Base-by-base conservation (phyloP, 805 yeast genomes). In the Candida saitoana region DNA sequence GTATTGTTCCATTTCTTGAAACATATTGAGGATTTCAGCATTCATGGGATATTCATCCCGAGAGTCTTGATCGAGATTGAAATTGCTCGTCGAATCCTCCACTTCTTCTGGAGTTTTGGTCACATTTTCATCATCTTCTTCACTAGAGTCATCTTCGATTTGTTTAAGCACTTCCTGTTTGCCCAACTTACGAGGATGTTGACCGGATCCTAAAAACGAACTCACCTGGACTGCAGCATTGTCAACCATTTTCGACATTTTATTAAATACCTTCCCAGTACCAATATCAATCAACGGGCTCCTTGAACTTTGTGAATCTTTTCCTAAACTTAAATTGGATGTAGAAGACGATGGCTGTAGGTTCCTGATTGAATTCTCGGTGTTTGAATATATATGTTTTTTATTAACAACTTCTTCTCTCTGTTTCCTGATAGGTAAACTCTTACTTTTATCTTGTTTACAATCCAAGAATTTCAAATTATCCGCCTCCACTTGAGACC, bases 1-100 rank as follows among this genome's bases (percentile, higher is more conserved):
- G 36, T 64, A 65, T 9, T 51, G 59, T 30, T 55, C 51, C 35
- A 64, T 58, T 40, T 63, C 69, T 19, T 47, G 39, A 32, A 58
- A 44, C 4, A 57, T 54, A 4, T 49, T 49, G 22, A 47, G 40
- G 12, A 50, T 36, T 24, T 52, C 48, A 14, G 19, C 32, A 36
- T 16, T 18, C 25, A 22, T n/a, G 34, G 34, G 33, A 27, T 38
- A 18, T 42, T 32, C 15, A 17, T 17, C 17, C 11, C 12, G 36
- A 18, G 8, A 18, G 11, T 36, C 19, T 18, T 19, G 38, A 16
- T 22, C 15, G 5, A 35, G 29, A 6, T 14, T 35, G 20, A 18
- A 31, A 24, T 27, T 29, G 33, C 18, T 39, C 8, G 41, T 32
- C 14, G 36, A 20, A 5, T 32, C 15, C 15, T 33, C 25, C 9